A percentile compares a stretch with the other conserved stretches of the same genome.
phyloP scores from a whole-genome alignment of 305 asterid genomes.

The Fraxinus sp. region DNA sequence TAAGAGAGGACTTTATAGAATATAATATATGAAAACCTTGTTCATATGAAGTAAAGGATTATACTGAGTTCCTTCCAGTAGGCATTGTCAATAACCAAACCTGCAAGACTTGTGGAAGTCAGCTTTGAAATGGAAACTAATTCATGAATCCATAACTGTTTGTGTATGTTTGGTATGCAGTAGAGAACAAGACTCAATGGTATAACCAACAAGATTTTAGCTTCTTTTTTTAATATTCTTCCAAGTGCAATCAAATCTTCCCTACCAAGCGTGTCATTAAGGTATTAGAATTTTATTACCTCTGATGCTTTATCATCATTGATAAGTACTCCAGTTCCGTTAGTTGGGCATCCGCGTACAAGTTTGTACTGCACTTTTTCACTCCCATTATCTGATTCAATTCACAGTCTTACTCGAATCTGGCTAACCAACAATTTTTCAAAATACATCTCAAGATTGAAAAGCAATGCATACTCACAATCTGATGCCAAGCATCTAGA shows the following conservation, averaged over 20 bases:
- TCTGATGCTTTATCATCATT: slow-evolving; percentile 29
- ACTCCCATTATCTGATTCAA: slow-evolving; percentile 34
- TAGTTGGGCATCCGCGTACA: slow-evolving; percentile 44
- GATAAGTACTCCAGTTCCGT: slow-evolving; percentile 29
- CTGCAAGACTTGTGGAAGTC: slow-evolving; percentile 26
- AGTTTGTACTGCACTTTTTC: slow-evolving; percentile 49
- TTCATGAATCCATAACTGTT: neutral
- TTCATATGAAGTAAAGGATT: slow-evolving; percentile 53
- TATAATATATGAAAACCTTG: slow-evolving; percentile 38
- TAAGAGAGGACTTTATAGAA: neutral
- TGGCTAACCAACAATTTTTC: neutral
- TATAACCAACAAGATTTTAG: neutral
- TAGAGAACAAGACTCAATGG: neutral
- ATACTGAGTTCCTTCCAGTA: slow-evolving; percentile 57
- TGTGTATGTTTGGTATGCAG: neutral
- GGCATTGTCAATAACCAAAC: slow-evolving; percentile 49
- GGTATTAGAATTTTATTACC: slow-evolving; percentile 31
- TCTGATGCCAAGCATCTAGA: neutral
- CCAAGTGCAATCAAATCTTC: neutral
- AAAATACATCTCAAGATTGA: neutral
- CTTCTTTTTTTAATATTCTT: neutral
- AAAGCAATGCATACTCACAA: neutral
- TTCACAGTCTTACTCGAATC: neutral
- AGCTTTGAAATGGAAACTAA: neutral
- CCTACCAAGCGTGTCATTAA: neutral